These are phyloP conservation scores for Trichoderma atrobrunneum DNA, from an alignment of 2,329 filamentous ascomycete genomes.

Conservation along the genomic window DNA sequence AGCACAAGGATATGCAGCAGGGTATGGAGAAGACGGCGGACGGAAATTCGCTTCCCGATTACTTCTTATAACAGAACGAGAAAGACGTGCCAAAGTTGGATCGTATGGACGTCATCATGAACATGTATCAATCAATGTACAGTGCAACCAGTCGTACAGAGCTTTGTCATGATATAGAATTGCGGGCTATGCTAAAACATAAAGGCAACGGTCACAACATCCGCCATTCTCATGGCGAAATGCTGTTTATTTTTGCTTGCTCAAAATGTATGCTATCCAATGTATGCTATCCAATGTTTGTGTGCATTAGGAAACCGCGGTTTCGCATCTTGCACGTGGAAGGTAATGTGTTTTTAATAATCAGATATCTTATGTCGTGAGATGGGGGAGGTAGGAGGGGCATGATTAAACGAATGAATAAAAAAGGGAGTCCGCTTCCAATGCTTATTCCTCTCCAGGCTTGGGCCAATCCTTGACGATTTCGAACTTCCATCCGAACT, in stretches of 20 bases:
- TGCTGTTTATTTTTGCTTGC: background rate
- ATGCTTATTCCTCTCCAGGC: background rate
- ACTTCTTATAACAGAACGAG: constrained; percentile 57
- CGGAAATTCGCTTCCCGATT: constrained; percentile 63
- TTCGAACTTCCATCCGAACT: constrained; percentile 95
- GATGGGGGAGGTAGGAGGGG: background rate
- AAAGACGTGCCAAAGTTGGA: background rate
- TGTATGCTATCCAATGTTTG: background rate
- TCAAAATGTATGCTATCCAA: constrained; percentile 2
- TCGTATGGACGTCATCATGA: background rate
- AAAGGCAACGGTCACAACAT: background rate
- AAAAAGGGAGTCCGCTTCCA: background rate
- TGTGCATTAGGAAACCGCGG: background rate
- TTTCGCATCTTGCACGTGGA: constrained; percentile 4
- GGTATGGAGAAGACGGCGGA: constrained; percentile 69
- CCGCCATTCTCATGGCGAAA: background rate
- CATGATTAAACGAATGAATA: constrained; percentile 6
- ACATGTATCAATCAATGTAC: constrained; percentile 9
- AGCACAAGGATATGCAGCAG: constrained; percentile 80
- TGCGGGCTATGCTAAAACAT: constrained; percentile 9
- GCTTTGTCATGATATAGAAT: constrained; percentile 14
- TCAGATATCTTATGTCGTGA: constrained; percentile 10
- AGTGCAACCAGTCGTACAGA: background rate
- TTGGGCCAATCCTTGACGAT: constrained; percentile 86
- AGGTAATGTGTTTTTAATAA: background rate